Evolutionary conservation across 805 yeast species (phyloP), one percentile per base, ranked within the genome.

Genomic region (Naumovozyma baii): DNA sequence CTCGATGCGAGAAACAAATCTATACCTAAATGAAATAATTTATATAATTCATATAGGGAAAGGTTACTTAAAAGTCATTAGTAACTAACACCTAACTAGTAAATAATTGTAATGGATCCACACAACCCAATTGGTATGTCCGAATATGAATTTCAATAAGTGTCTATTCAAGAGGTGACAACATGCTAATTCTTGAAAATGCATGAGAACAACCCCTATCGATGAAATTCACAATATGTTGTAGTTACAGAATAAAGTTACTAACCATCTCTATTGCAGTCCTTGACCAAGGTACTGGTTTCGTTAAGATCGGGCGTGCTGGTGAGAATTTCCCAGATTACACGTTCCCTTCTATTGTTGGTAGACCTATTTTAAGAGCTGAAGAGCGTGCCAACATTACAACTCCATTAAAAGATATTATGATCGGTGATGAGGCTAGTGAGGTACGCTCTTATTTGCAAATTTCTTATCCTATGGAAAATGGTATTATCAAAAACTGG

Each of bases 241-340:
- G 9, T 22, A n/a, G n/a, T 22, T 22, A 7, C 10, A 10, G 10
- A 10, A 22, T 10, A 7, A 7, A 22, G 10, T 22, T 22, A 22
- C 26, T 22, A 22, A 22, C 26, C 10, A 10, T 22, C 26, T 10
- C 10, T 22, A 22, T 22, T 22, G 10, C 42, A 55, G 98, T 92
- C 52, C 84, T 92, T 52, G 98, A 92, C 68, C 97, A 92, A 69
- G 98, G 98, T 68, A 92, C 98, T 37, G 98, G 98, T 42, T 92
- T 92, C 61, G 96, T 90, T 39, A 90, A 88, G 62, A 85, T 90
- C 51, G 98, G 98, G 43, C 77, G 95, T 56, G 96, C 94, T 29
- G 96, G 97, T 25, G 83, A 87, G 50, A 92, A 92, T 67, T 88
- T 88, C 72, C 98, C 98, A 20, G 97, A 92, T 63, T 79, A 79